Base-by-base conservation (phyloP, 2,329 filamentous ascomycete species). In the Colletotrichum sp. region DNA sequence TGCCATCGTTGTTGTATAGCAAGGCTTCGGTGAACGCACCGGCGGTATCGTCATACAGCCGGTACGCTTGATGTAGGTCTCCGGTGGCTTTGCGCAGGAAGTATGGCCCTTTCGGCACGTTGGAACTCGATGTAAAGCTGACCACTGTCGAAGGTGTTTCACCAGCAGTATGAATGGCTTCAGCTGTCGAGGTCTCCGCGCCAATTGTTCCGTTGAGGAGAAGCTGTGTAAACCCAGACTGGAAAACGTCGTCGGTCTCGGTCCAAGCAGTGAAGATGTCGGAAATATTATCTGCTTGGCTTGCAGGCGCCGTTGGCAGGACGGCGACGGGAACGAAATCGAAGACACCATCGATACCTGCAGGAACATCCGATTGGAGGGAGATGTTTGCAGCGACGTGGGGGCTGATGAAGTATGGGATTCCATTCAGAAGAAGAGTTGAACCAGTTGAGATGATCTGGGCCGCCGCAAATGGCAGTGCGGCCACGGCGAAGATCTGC, bases 11-110 rank as follows among this genome's bases (percentile, higher is more conserved):
- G 6, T 66, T 22, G 6, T 5, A 22, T 19, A 67, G 7, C 1
- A 68, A 19, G 44, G 44, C 19, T 6, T 80, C 76, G 27, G 59
- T 78, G 62, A 81, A 81, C 6, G 80, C 78, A 52, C 44, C 44
- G 44, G 44, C 44, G 11, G 44, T 52, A 52, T 52, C 44, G n/a
- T 52, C 44, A 52, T 52, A 52, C 0, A 52, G 44, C n/a, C 44
- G n/a, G n/a, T 52, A 52, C 11, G 44, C 44, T 52, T 52, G n/a
- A 8, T 52, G 44, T 13, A 52, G 44, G n/a, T 52, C n/a, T 22
- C 44, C n/a, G 0, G 44, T 52, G 11, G 44, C 11, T 52, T 52
- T 52, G 2, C 44, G 44, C n/a, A 52, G 44, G 2, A 52, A 52
- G 44, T 52, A 52, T 0, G 44, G 44, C 0, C 44, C 44, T 6